Conservation (phyloP, 495 filamentous ascomycete species). For the Hypoxylon fuscum region DNA sequence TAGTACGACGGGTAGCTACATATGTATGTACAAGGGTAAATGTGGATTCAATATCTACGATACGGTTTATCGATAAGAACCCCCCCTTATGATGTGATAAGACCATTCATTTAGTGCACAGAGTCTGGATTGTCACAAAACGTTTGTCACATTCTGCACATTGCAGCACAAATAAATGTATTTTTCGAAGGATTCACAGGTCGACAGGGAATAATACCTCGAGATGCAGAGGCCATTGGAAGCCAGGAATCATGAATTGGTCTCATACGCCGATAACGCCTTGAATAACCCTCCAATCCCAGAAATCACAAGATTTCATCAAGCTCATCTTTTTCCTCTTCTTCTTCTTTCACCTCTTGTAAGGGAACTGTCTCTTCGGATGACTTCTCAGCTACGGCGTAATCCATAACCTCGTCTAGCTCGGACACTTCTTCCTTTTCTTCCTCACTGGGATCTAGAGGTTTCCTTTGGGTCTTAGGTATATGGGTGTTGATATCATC, state of each 20-base stretch:
- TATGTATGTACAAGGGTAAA: too few species aligned
- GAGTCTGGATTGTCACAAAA: too few species aligned
- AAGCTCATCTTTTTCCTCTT: slow-evolving; percentile 20
- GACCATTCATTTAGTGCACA: too few species aligned
- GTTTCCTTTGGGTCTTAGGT: slow-evolving; percentile 16
- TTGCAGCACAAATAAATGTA: neutral
- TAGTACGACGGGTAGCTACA: too few species aligned
- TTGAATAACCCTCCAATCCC: neutral
- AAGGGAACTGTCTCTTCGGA: slow-evolving; percentile 3
- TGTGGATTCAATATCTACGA: too few species aligned
- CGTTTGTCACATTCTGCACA: neutral
- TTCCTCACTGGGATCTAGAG: slow-evolving; percentile 2
- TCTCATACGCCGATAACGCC: slow-evolving; percentile 28
- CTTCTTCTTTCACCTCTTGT: slow-evolving; percentile 26
- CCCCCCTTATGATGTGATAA: too few species aligned
- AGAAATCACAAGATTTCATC: slow-evolving; percentile 39
- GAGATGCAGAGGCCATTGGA: neutral
- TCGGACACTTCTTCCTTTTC: slow-evolving; percentile 42
- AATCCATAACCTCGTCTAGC: slow-evolving; percentile 52
- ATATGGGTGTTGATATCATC: slow-evolving; percentile 66
- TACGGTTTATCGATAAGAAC: too few species aligned
- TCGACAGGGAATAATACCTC: too few species aligned
- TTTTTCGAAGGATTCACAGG: neutral
- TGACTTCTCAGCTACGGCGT: slow-evolving; percentile 20
- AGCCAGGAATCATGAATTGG: neutral